Conservation (phyloP, 371 early-diverging fungal species). For the Dipsacomyces acuminosporus region DNA sequence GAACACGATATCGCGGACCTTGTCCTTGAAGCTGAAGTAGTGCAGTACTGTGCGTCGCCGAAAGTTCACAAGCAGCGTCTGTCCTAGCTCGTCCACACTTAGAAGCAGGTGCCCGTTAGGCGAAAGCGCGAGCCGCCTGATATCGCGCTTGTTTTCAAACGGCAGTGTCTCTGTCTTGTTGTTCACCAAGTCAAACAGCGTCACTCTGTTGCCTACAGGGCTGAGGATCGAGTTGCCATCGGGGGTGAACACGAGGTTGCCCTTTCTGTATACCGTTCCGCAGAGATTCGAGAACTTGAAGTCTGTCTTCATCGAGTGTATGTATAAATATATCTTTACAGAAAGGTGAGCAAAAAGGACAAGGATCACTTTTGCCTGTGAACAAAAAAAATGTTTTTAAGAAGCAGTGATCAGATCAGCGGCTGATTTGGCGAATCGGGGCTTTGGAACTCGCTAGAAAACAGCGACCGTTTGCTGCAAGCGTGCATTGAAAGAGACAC, state of each 20-base stretch:
- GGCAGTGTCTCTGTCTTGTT: slow-evolving; percentile 90
- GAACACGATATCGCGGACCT: slow-evolving; percentile 75
- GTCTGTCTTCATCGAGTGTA: slow-evolving; percentile 45
- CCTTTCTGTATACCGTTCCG: slow-evolving; percentile 93
- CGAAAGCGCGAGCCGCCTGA: slow-evolving; percentile 80
- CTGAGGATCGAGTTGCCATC: slow-evolving; percentile 91
- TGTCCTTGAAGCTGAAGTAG: slow-evolving; percentile 80
- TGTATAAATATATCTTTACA: too few relatives aligned
- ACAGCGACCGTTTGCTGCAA: too few relatives aligned
- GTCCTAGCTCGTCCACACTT: slow-evolving; percentile 88
- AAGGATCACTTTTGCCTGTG: too few relatives aligned
- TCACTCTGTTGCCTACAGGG: slow-evolving; percentile 94
- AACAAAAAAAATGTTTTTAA: neutral
- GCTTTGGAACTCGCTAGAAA: too few relatives aligned
- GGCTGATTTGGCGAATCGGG: too few relatives aligned
- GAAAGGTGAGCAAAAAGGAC: too few relatives aligned
- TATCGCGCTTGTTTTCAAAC: slow-evolving; percentile 86
- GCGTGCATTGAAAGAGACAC: too few relatives aligned
- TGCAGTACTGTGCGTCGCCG: slow-evolving; percentile 75
- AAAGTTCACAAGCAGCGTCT: slow-evolving; percentile 81
- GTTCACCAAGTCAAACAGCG: slow-evolving; percentile 92
- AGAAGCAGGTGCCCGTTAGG: slow-evolving; percentile 85
- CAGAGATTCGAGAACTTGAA: slow-evolving; percentile 82
- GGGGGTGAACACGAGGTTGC: slow-evolving; percentile 91
- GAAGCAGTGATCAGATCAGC: too few relatives aligned